Evolutionary conservation across 164 flowering plant genomes (phyloP), one percentile per base, ranked within the genome.

Genomic region (Akebia trifoliata): DNA sequence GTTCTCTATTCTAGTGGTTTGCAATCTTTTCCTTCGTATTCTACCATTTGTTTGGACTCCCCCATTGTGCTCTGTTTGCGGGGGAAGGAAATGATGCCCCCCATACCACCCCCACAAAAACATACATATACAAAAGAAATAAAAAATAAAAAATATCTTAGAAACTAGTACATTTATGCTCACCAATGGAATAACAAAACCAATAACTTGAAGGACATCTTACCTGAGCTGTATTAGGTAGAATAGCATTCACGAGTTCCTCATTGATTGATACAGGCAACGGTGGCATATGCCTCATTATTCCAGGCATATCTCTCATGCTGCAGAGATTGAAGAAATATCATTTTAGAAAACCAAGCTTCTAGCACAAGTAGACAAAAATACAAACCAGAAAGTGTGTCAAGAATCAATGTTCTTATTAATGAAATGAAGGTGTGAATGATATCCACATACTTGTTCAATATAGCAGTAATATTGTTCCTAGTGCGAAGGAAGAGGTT

Each of bases 241-340:
- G 69, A 50, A 88, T 54, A 38, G 63, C 65, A 64, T 64, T 70
- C 17, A 82, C 81, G 59, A 92, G 95, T 59, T 92, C 87, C 60
- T 86, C 87, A 47, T 92, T 77, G 36, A 88, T 64, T 20, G 78
- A 62, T 21, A 86, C 86, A 38, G 88, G 87, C 54, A 92, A 71
- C 20, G 91, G 87, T 17, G 84, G 93, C 98, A 90, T 87, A 69
- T 70, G 85, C 64, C 85, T 85, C 96, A 90, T 86, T 43, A 85
- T 74, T 56, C 92, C 96, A 38, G 88, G 94, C 79, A 74, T 74
- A 12, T 69, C 75, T 50, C 73, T 80, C 94, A 91, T 83, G 71
- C 98, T 91, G 85, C 74, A 76, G 29, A 47, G 39, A 50, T 59
- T 39, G 20, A 57, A 30, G 3, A 50, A 63, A 7, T 1, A 62